Percentiles rank a stretch among this genome's conserved stretches.
phyloP scores from a whole-genome alignment of 2,329 filamentous ascomycete genomes.

The Cadophora sp. region DNA sequence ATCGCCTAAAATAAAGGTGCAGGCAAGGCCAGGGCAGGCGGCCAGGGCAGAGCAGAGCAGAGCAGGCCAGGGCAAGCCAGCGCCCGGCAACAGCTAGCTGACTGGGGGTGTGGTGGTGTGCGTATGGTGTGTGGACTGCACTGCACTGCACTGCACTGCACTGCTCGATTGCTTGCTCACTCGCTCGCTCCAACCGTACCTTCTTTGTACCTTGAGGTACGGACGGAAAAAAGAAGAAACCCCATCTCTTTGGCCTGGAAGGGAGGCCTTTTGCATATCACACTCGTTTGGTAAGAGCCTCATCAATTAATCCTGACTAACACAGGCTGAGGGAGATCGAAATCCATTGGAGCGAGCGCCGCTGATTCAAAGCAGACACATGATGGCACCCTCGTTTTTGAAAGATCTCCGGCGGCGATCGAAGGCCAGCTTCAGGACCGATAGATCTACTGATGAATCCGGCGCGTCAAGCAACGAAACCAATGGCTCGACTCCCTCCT shows the following conservation, averaged over 20 bases:
- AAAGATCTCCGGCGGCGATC: slow-evolving; percentile 80
- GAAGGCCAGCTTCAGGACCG: slow-evolving; percentile 73
- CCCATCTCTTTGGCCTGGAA: not conserved
- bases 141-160: not conserved
- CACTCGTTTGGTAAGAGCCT: slow-evolving; percentile 22
- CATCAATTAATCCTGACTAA: not conserved
- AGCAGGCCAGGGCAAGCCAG: too few relatives aligned
- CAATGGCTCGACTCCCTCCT: slow-evolving; percentile 60
- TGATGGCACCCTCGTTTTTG: slow-evolving; percentile 71
- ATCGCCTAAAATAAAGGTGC: slow-evolving; percentile 26
- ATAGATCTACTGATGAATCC: slow-evolving; percentile 60
- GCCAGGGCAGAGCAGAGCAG: too few relatives aligned
- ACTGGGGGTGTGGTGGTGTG: too few relatives aligned
- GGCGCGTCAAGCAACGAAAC: slow-evolving; percentile 57
- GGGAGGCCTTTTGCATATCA: not conserved
- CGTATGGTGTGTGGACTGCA: too few relatives aligned
- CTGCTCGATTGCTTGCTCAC: not conserved
- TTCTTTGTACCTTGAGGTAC: not conserved
- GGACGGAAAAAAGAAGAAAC: not conserved
- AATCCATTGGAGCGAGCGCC: slow-evolving; percentile 1
- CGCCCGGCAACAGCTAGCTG: not conserved
- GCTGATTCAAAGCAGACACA: slow-evolving; percentile 23
- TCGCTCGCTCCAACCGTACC: not conserved
- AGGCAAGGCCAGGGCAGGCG: not conserved
- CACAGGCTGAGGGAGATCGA: not conserved